Evolutionary conservation across 1,139 yeast genomes (phyloP), one percentile per base, ranked within the genome.

Genomic region (Geotrichum carabidarum): DNA sequence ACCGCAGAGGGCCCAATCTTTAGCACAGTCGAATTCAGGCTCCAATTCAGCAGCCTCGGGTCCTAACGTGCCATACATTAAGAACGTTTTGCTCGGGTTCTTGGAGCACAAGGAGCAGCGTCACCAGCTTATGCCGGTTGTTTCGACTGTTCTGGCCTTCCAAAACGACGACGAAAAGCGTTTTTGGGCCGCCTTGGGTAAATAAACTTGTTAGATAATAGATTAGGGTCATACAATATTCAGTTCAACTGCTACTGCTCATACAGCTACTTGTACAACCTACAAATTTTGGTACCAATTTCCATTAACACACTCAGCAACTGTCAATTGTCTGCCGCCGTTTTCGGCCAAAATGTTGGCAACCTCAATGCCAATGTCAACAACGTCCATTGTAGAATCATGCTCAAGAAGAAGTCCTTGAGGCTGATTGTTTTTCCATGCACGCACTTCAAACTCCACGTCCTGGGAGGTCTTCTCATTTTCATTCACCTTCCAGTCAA

Each of bases 21-120:
- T 45, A 12, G 34, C 51, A 12, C 41, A 53, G 6, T 34, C 45
- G 14, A 36, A 36, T 12, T 36, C 55, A 3, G 41, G 52, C 4
- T 15, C 50, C 1, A 36, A 43, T 15, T 27, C 53, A 1, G 44
- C 46, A 2, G 30, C 54, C 7, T 17, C 54, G 22, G 48, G 15
- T 5, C 76, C 76, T 27, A 81, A 84, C 63, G 74, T 84, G 35
- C 88, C 93, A 18, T 93, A 93, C 67, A 78, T 90, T 52, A 87
- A 86, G 67, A 93, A 93, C 67, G 96, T 93, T 1, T 71, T 93
- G 18, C 72, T 93, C 8, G 97, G 97, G 1, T 93, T 86, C 68
- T 71, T 91, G 58, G 97, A 91, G 65, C 96, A 88, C 65, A 86
- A 79, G 64, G 98, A 91, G 14, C 97, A 91, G 69, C 76, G 98